Evolutionary conservation across 164 flowering plant species (phyloP), one percentile per base, ranked within the genome.

Genomic region (Protea cynaroides): DNA sequence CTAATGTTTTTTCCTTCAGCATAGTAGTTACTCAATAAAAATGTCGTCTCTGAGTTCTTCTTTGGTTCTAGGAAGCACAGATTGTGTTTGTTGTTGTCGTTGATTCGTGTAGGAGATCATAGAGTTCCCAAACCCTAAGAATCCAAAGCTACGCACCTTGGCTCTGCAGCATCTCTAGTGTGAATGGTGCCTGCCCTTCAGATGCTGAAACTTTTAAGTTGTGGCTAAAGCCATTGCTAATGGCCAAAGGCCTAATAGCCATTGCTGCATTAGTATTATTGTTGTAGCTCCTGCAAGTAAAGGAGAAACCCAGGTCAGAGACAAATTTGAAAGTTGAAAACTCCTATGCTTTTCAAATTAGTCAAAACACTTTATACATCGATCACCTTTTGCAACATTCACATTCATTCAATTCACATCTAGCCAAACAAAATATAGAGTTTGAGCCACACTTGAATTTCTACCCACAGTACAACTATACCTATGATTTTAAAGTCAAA

Each of bases 251-350:
- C 73, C 78, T 73, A 15, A 70, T 64, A 7, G 78, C 63, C 44
- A 76, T 46, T n/a, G 75, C 29, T n/a, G 54, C 43, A 34, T 25
- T 55, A 53, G 58, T 49, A 61, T 38, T 64, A 67, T 22, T n/a
- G n/a, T n/a, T n/a, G 76, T 86, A 86, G 74, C 90, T 86, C 83
- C 90, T 86, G 66, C 29, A 37, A 15, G 25, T 10, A 5, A 46
- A 17, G 7, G 19, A 44, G 14, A 63, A 63, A 36, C 55, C 25
- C 25, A 25, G n/a, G 25, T 40, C 14, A 40, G 46, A 40, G 9
- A 40, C 4, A 40, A 40, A 40, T 40, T 37, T 12, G 52, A 18
- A 18, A 49, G 4, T 3, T 4, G n/a, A n/a, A n/a, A n/a, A n/a
- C 23, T 23, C 13, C 8, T 19, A 55, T 10, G 34, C 58, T 22